Base-by-base conservation (phyloP, 2,329 filamentous ascomycete genomes). In the Juglanconis sp. region DNA sequence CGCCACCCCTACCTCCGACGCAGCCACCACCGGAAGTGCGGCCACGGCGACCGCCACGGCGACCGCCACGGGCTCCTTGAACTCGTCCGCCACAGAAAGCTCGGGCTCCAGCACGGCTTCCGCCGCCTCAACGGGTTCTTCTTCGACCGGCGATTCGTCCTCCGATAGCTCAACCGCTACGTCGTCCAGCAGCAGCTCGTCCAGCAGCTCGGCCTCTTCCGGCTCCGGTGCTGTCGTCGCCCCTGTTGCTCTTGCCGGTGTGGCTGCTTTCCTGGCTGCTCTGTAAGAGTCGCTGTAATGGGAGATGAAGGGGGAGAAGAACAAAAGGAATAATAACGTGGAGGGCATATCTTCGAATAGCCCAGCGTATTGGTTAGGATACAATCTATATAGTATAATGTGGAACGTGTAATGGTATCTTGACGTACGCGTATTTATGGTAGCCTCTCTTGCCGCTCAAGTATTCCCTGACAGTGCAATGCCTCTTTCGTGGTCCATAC, bases 231-330 rank as follows among this genome's bases (percentile, higher is more conserved):
- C n/a, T 8, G 10, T 30, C 24, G n/a, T 24, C 13, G 48, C 11
- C 30, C 46, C 48, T n/a, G 35, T n/a, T 9, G n/a, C 38, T 24
- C 32, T 57, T 6, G 55, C 55, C 10, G 55, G 55, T n/a, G n/a
- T 57, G 8, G 17, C 38, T 31, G 55, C 47, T 15, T 47, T 57
- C 6, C 36, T 57, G 38, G 55, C 48, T 46, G 55, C 55, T 46
- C 31, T 57, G 48, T 57, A 57, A 42, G 34, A 24, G 5, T 10
- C 6, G 42, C 11, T 30, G 4, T 35, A 13, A 17, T 17, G n/a
- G 32, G 30, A 5, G 15, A 8, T 31, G 10, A 4, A 48, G 17
- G 44, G 15, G 35, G 15, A 10, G 15, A 35, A 40, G 13, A 40
- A 40, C 36, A 24, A 24, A 17, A 42, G 38, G 38, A 42, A 42